A percentile compares a stretch with the other conserved stretches of the same genome.
phyloP scores from a whole-genome alignment of 1,284 basidiomycete genomes.

The Microbotryomycetes sp. region DNA sequence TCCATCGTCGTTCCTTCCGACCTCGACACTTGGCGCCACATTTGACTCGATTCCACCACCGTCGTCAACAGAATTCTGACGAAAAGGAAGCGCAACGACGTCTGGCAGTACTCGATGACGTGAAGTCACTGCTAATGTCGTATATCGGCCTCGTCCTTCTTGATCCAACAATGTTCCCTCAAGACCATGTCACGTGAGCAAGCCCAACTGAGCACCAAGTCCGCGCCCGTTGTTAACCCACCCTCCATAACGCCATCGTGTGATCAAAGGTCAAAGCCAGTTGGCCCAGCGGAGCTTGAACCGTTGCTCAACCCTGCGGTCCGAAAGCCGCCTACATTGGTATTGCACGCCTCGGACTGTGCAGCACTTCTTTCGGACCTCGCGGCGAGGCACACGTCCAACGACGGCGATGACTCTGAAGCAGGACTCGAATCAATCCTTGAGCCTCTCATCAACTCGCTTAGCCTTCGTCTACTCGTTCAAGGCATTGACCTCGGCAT shows the following conservation, averaged over 20 bases:
- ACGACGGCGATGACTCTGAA: slow-evolving; percentile 35
- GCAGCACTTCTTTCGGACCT: slow-evolving; percentile 48
- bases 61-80: slow-evolving; percentile 5
- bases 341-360: slow-evolving; percentile 43
- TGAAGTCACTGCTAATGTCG: slow-evolving; percentile 73
- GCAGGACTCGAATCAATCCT: slow-evolving; percentile 47
- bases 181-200: slow-evolving; percentile 60
- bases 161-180: slow-evolving; percentile 87
- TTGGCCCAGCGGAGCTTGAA: slow-evolving; percentile 71
- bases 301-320: slow-evolving; percentile 61
- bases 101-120: slow-evolving; percentile 58
- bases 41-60: background rate
- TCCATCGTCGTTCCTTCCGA: background rate
- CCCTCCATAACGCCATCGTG: background rate
- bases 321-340: slow-evolving; percentile 40
- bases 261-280: slow-evolving; percentile 50
- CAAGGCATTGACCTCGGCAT: slow-evolving; percentile 30
- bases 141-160: slow-evolving; percentile 86
- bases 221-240: too few species aligned
- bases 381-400: slow-evolving; percentile 42
- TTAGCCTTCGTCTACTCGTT: slow-evolving; percentile 31
- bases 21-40: background rate
- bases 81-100: slow-evolving; percentile 44
- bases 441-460: slow-evolving; percentile 44
- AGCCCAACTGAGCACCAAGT: slow-evolving; percentile 18